phyloP scores from a whole-genome alignment of 495 filamentous ascomycete genomes.

The Thermochaetoides thermophila region DNA sequence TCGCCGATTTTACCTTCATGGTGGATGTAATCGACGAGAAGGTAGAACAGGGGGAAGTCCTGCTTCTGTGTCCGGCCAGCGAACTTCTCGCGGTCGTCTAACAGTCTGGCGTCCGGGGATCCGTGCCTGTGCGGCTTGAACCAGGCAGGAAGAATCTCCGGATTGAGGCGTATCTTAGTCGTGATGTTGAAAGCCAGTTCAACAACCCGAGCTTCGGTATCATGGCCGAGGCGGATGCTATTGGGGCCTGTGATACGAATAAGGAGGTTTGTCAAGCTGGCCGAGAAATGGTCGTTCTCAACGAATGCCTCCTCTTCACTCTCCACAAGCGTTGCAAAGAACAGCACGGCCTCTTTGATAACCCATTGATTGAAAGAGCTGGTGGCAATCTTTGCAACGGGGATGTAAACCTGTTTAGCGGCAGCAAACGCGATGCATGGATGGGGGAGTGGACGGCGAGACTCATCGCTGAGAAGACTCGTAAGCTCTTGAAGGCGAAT shows the following conservation, averaged over 20 bases:
- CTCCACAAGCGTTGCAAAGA: conserved; percentile 84
- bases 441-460: conserved; percentile 71
- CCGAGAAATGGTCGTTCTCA: conserved; percentile 68
- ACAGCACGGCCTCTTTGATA: conserved; percentile 62
- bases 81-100: conserved; percentile 46
- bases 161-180: conserved; percentile 83
- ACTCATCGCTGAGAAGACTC: conserved; percentile 73
- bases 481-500: conserved; percentile 48
- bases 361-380: conserved; percentile 65
- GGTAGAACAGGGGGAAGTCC: conserved; percentile 89
- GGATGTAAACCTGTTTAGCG: conserved; percentile 71
- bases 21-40: conserved; percentile 91
- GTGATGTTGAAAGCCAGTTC: conserved; percentile 88
- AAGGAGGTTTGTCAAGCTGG: conserved; percentile 68
- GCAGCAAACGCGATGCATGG: conserved; percentile 76
- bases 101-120: conserved; percentile 29
- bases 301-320: conserved; percentile 92
- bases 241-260: conserved; percentile 48
- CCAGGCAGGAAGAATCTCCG: conserved; percentile 74
- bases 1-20: conserved; percentile 85
- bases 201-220: conserved; percentile 71
- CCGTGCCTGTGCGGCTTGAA: conserved; percentile 44
- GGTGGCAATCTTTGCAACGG: conserved; percentile 71
- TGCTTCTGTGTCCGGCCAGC: conserved; percentile 77
- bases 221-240: conserved; percentile 43